Base-by-base conservation (phyloP, 2,329 filamentous ascomycete species). In the Fusarium sp. region DNA sequence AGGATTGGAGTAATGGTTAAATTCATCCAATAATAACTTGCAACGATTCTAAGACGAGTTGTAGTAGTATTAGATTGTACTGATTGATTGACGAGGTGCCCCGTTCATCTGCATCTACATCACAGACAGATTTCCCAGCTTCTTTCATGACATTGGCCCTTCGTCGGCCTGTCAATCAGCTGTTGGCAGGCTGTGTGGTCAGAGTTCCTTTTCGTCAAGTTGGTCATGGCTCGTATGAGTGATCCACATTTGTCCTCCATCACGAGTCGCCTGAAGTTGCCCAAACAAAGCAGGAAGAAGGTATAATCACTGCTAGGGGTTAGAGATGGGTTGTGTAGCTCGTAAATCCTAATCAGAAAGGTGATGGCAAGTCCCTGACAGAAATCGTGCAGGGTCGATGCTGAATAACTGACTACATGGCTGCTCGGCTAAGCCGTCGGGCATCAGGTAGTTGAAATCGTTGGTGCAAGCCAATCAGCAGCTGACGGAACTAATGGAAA, bases 401-500 rank as follows among this genome's bases (percentile, higher is more conserved):
- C 44, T 47, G 24, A 14, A 47, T 20, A 28, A 22, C 44, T 28
- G 44, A n/a, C 41, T 42, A 12, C 41, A 24, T 66, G 69, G 58
- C 36, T 63, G 18, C n/a, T 60, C 70, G 71, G 70, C 61, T 73
- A 73, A 73, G 52, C 33, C 54, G 52, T 73, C 65, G 70, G 69
- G 41, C 69, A 64, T 55, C 49, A 41, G 45, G 57, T 57, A 44
- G 41, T 47, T 64, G 31, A 48, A 58, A 52, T 39, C 15, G 28
- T 31, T 10, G 18, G 10, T 33, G 31, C 7, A 18, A 47, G 20
- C 66, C 66, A 71, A 70, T 70, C 61, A 58, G 49, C 36, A 52
- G n/a, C 45, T 52, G 18, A n/a, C 45, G 45, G 41, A 75, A 38
- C 33, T 45, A 35, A 44, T 69, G 51, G 36, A 28, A 57, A 45